Base-by-base conservation (phyloP, 2,329 filamentous ascomycete species). In the Fusarium acutatum region DNA sequence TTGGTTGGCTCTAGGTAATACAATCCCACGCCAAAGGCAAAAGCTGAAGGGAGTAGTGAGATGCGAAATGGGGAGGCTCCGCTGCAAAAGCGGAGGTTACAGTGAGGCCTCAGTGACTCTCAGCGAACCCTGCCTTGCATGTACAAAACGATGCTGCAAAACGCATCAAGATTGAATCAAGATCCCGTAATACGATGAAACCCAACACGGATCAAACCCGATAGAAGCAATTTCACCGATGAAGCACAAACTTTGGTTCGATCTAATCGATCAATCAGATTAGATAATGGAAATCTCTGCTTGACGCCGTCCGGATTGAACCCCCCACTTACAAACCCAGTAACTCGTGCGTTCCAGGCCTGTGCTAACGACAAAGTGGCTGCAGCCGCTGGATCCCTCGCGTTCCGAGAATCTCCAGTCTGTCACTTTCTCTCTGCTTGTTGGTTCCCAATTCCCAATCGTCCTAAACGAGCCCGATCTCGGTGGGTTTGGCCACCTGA, bases 251-350 rank as follows among this genome's bases (percentile, higher is more conserved):
- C 41, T 14, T 71, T 64, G 34, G 47, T 24, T 22, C 35, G 71
- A 74, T 72, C 72, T 74, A 69, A 74, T 74, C 72, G 62, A 68
- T 74, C 72, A 60, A 75, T 75, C 73, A 69, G 73, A 75, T 75
- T 75, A 75, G 73, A 75, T 75, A 72, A 75, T 74, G 57, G 60
- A 44, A 60, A 73, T 57, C 60, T 63, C 49, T 59, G 20, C 35
- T 30, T 46, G 43, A 53, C 61, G 35, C 37, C 56, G 30, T 38
- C 50, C 34, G 32, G 32, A 24, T 40, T 57, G 46, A n/a, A 37
- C 50, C 46, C 72, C 61, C 66, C 70, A 68, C 66, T 18, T 37
- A 59, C 24, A 40, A n/a, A 64, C 50, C 44, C 22, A 52, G 52
- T 53, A 52, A 67, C 71, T 62, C 66, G 66, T 40, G 63, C 67